Percentiles rank a stretch among this genome's conserved stretches.
phyloP scores from a whole-genome alignment of 805 yeast genomes.

The Saturnispora hagleri region DNA sequence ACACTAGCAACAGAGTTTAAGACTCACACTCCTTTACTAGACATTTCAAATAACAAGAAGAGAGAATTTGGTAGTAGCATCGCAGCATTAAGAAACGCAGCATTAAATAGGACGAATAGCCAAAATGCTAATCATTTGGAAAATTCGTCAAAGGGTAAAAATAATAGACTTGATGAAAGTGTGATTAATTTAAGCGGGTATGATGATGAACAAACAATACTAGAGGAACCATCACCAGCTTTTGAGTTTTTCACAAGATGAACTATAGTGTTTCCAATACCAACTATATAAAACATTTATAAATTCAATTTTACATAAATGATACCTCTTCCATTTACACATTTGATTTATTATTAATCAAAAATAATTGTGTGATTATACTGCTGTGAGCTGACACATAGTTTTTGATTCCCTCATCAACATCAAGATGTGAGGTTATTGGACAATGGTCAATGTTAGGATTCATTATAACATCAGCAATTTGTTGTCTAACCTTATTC shows the following conservation, averaged over 20 bases:
- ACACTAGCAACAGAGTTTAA: not conserved
- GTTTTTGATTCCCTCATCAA: slow-evolving; percentile 3
- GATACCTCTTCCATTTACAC: not conserved
- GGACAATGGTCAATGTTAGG: slow-evolving; percentile 14
- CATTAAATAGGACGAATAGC: not conserved
- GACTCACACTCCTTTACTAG: not conserved
- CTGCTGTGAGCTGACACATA: slow-evolving; percentile 10
- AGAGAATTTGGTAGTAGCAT: not conserved
- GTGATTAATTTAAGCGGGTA: not conserved
- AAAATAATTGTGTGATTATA: slow-evolving; percentile 10
- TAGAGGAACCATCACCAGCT: not conserved
- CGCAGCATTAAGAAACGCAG: not conserved
- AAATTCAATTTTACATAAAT: not conserved
- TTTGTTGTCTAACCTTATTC: slow-evolving; percentile 9
- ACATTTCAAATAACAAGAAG: not conserved
- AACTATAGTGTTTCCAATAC: not conserved
- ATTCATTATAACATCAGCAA: slow-evolving; percentile 6
- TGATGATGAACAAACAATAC: not conserved
- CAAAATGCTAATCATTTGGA: not conserved
- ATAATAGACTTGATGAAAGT: not conserved
- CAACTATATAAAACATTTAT: not conserved
- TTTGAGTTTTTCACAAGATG: not conserved
- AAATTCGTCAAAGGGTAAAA: not conserved
- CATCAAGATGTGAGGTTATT: slow-evolving; percentile 5
- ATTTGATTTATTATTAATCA: not conserved